Percentiles rank a stretch among this genome's conserved stretches.
phyloP scores from a whole-genome alignment of 2,329 filamentous ascomycete species.

The Paecilomyces sp. region DNA sequence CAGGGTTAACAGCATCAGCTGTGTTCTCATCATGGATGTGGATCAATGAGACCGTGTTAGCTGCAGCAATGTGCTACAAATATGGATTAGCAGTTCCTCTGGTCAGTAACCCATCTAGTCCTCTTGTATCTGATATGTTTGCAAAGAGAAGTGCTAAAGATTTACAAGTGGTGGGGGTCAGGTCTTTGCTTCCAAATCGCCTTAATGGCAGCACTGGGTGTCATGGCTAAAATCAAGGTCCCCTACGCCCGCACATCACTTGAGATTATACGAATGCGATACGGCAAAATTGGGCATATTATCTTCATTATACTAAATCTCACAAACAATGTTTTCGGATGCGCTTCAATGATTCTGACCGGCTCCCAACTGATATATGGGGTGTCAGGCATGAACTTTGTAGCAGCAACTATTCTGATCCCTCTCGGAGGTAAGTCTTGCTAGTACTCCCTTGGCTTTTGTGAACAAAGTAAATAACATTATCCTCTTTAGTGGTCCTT shows the following conservation, averaged over 20 bases:
- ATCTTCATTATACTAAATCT: constrained; percentile 3
- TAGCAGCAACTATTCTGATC: constrained; percentile 41
- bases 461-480: too few relatives aligned
- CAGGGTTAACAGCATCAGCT: constrained; percentile 29
- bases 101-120: constrained; percentile 10
- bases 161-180: constrained; percentile 26
- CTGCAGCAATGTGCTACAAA: constrained; percentile 25
- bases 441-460: background rate
- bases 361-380: constrained; percentile 41
- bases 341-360: constrained; percentile 40
- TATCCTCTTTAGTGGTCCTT: constrained; percentile 29
- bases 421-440: constrained; percentile 35
- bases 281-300: constrained; percentile 34
- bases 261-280: constrained; percentile 44
- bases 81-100: constrained; percentile 29
- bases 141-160: background rate
- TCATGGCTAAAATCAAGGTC: constrained; percentile 43
- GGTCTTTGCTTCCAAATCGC: constrained; percentile 43
- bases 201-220: constrained; percentile 43
- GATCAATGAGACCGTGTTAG: constrained; percentile 31
- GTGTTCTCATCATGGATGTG: constrained; percentile 34
- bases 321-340: constrained; percentile 18
- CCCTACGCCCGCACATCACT: constrained; percentile 46
- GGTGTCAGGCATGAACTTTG: constrained; percentile 42
- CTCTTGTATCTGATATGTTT: background rate